Evolutionary conservation across 1,284 basidiomycete genomes (phyloP).

Genomic region (Serendipita sp.): DNA sequence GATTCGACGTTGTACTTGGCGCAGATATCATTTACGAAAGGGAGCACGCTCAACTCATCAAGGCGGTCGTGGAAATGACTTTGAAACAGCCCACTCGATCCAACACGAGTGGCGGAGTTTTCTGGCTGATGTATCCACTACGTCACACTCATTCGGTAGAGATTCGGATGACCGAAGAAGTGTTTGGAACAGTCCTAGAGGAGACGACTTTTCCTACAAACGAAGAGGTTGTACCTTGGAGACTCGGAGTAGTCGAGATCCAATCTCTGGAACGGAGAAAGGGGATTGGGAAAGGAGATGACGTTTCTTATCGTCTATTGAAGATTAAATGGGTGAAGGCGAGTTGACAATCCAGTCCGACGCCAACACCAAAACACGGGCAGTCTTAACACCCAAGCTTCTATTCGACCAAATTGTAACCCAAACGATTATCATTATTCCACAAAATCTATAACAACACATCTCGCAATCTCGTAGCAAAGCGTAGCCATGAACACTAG

Average conservation of each 20-base stretch:
- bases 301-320: constrained; percentile 51
- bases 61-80: constrained; percentile 36
- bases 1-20: constrained; percentile 57
- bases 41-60: constrained; percentile 54
- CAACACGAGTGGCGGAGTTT: constrained; percentile 28
- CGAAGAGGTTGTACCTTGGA: neutral
- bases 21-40: constrained; percentile 68
- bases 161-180: constrained; percentile 38
- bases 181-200: constrained; percentile 30
- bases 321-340: constrained; percentile 40
- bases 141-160: constrained; percentile 51
- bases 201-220: neutral
- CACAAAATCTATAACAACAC: too few species aligned
- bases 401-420: neutral
- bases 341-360: too few species aligned
- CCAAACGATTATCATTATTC: too few species aligned
- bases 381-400: too few species aligned
- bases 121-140: constrained; percentile 64
- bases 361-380: too few species aligned
- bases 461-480: too few species aligned
- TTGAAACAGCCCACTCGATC: constrained; percentile 31
- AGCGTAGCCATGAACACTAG: too few species aligned
- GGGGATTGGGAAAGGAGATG: constrained; percentile 25
- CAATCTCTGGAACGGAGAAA: constrained; percentile 13
- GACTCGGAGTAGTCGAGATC: constrained; percentile 13